Conservation (phyloP, 129 eudicot genomes). For the Smallanthus sonchifolius region DNA sequence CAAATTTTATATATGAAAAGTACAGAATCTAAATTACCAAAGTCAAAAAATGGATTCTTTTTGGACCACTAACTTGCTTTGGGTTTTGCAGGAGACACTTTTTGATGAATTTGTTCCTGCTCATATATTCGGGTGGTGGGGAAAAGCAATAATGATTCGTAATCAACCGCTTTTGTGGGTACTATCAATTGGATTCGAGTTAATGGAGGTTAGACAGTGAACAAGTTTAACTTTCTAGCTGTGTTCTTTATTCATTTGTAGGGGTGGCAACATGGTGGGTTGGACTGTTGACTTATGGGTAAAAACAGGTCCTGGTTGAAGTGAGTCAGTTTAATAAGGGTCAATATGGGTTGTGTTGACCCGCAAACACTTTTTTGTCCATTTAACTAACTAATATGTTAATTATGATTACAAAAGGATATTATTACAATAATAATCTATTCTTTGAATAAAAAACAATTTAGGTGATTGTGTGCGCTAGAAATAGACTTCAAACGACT, state of each 20-base stretch:
- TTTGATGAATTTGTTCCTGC: slow-evolving; percentile 96
- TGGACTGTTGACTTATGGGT: neutral
- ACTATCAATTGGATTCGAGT: slow-evolving; percentile 87
- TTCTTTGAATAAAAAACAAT: neutral
- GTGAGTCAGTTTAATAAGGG: neutral
- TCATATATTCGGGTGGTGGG: slow-evolving; percentile 99
- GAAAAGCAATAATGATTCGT: slow-evolving; percentile 99
- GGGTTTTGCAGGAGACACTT: slow-evolving; percentile 63
- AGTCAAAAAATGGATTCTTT: neutral
- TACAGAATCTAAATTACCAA: neutral
- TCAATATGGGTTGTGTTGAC: neutral
- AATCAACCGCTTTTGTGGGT: slow-evolving; percentile 99
- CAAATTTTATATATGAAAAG: neutral
- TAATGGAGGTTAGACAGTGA: slow-evolving; percentile 75
- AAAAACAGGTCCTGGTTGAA: neutral
- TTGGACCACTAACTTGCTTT: slow-evolving; percentile 8
- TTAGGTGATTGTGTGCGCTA: neutral
- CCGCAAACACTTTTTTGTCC: neutral
- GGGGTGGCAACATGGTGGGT: neutral
- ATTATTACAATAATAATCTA: neutral
- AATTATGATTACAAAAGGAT: neutral
- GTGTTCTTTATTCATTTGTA: neutral
- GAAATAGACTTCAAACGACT: neutral
- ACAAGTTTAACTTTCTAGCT: neutral
- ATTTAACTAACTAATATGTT: neutral